These are phyloP conservation scores for Rhypophila decipiens DNA, from an alignment of 495 filamentous ascomycete genomes.

Conservation along the genomic window DNA sequence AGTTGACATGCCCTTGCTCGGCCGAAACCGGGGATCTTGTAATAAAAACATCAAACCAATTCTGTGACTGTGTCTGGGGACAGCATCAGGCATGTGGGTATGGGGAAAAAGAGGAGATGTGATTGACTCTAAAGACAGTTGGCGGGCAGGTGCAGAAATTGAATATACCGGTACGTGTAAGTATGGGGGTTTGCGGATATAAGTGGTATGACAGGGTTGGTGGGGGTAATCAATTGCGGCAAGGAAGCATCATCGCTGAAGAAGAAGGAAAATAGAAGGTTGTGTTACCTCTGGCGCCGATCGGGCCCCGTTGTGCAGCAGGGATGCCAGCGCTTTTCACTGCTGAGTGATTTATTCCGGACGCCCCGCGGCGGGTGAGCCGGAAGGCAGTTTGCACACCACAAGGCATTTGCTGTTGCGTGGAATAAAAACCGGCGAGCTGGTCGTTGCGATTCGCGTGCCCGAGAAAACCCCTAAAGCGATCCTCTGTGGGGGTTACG, in stretches of 20 bases:
- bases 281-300: too few relatives aligned
- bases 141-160: too few relatives aligned
- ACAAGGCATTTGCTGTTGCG: constrained; percentile 2
- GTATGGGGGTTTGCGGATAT: too few relatives aligned
- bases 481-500: not conserved
- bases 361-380: not conserved
- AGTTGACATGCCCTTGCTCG: too few relatives aligned
- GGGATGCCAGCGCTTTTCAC: not conserved
- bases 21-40: constrained; percentile 3
- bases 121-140: too few relatives aligned
- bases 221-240: too few relatives aligned
- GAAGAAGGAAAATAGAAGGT: too few relatives aligned
- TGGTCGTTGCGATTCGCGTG: not conserved
- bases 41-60: not conserved
- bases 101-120: too few relatives aligned
- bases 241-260: too few relatives aligned
- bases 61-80: not conserved
- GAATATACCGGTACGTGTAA: too few relatives aligned
- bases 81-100: too few relatives aligned
- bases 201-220: too few relatives aligned
- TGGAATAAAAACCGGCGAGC: not conserved
- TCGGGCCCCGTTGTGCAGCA: not conserved
- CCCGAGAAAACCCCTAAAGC: not conserved
- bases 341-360: constrained; percentile 1
- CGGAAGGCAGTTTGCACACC: constrained; percentile 4